phyloP scores from a whole-genome alignment of 2,329 filamentous ascomycete species.

The Trichoderma endophyticum region DNA sequence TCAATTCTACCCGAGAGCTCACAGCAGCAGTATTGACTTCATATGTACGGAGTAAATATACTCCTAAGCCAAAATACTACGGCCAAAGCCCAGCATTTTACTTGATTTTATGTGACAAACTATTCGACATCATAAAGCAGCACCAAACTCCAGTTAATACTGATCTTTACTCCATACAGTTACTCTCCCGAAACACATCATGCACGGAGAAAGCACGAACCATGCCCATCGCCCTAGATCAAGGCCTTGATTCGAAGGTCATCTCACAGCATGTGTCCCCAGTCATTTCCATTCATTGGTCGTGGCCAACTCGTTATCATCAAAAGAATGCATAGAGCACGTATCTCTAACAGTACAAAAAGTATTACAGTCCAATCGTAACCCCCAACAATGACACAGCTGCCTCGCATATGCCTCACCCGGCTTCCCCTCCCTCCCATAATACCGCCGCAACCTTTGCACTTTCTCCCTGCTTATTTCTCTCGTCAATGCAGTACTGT shows the following conservation, averaged over 20 bases:
- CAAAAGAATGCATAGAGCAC: neutral
- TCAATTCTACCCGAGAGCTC: neutral
- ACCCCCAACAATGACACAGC: neutral
- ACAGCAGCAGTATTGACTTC: neutral
- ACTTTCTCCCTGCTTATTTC: neutral
- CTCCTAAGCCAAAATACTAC: neutral
- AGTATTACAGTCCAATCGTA: neutral
- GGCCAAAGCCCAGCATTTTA: neutral
- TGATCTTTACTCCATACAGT: neutral
- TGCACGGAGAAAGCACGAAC: neutral
- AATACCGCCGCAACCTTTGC: neutral
- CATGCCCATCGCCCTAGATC: neutral
- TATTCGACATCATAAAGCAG: neutral
- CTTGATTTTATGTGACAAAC: neutral
- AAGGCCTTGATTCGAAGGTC: neutral
- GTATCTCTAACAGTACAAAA: neutral
- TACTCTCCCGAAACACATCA: neutral
- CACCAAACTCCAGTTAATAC: neutral
- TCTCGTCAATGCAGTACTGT: neutral
- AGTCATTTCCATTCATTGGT: neutral
- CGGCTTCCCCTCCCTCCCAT: neutral
- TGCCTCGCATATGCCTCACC: neutral
- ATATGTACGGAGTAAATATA: neutral
- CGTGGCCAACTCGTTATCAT: neutral
- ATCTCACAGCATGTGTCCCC: neutral